Conservation (phyloP, 768 basidiomycete species). For the Lepiota subincarnata region DNA sequence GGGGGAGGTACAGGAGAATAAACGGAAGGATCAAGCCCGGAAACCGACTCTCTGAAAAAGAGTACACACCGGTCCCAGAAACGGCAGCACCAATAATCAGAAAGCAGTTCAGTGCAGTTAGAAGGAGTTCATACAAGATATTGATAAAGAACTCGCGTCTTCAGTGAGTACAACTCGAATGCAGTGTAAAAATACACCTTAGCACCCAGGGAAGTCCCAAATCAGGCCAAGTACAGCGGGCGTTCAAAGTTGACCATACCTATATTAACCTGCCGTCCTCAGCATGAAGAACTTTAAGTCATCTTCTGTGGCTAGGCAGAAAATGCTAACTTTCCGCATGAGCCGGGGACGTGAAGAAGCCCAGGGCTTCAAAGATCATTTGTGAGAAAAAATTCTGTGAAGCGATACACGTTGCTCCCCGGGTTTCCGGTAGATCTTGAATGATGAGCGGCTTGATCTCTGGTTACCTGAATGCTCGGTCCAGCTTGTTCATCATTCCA, state of each 20-base stretch:
- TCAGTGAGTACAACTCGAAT: conserved; percentile 33
- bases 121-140: neutral
- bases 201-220: conserved; percentile 20
- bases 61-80: too few species aligned
- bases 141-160: conserved; percentile 16
- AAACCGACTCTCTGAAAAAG: conserved; percentile 20
- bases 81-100: conserved; percentile 32
- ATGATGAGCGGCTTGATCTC: conserved; percentile 34
- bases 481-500: neutral
- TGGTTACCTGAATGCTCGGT: conserved; percentile 24
- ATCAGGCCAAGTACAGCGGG: neutral
- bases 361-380: conserved; percentile 33
- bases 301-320: conserved; percentile 35
- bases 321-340: conserved; percentile 26
- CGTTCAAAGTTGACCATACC: neutral
- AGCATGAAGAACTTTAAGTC: conserved; percentile 30
- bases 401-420: conserved; percentile 29
- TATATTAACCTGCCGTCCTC: conserved; percentile 22
- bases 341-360: conserved; percentile 33
- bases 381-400: conserved; percentile 28
- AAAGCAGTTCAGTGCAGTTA: conserved; percentile 23
- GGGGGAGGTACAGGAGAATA: conserved; percentile 31
- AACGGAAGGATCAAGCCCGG: conserved; percentile 21
- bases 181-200: conserved; percentile 32
- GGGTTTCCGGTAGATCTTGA: conserved; percentile 33